phyloP scores from a whole-genome alignment of 2,329 filamentous ascomycete species.

The Fusarium redolens region DNA sequence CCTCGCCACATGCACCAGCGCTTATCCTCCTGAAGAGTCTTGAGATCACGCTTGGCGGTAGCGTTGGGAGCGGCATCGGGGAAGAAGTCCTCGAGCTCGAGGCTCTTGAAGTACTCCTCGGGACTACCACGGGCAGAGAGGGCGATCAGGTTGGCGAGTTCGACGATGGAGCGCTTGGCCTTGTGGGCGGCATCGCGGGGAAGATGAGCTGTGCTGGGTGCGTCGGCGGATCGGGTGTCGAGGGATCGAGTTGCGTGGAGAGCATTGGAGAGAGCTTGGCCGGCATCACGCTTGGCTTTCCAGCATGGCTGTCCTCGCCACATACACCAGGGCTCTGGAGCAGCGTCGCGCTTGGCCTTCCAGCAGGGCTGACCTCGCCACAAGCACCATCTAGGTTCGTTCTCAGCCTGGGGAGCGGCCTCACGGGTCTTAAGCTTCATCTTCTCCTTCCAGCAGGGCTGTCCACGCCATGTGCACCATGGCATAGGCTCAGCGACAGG shows the following conservation, averaged over 20 bases:
- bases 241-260: slow-evolving; percentile 41
- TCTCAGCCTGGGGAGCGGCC: not conserved
- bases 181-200: slow-evolving; percentile 51
- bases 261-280: slow-evolving; percentile 49
- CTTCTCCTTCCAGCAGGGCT: slow-evolving; percentile 4
- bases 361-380: slow-evolving; percentile 54
- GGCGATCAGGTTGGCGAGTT: slow-evolving; percentile 53
- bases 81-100: slow-evolving; percentile 46
- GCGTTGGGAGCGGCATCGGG: slow-evolving; percentile 41
- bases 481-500: slow-evolving; percentile 1
- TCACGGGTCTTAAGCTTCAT: no score
- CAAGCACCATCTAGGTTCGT: slow-evolving; percentile 48
- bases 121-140: slow-evolving; percentile 46
- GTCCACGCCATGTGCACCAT: slow-evolving; percentile 19
- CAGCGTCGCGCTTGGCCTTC: slow-evolving; percentile 34
- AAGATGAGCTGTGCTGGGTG: slow-evolving; percentile 36
- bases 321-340: slow-evolving; percentile 49
- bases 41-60: slow-evolving; percentile 33
- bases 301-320: slow-evolving; percentile 55
- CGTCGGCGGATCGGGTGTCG: slow-evolving; percentile 41
- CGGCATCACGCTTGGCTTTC: slow-evolving; percentile 55
- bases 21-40: slow-evolving; percentile 43
- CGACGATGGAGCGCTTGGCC: slow-evolving; percentile 53
- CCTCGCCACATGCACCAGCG: slow-evolving; percentile 47
- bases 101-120: slow-evolving; percentile 47